Percentiles rank a stretch among this genome's conserved stretches.
Evolutionary conservation across 73 alveolate genomes (phyloP).

Genomic region (Symbiodinium pilosum): DNA sequence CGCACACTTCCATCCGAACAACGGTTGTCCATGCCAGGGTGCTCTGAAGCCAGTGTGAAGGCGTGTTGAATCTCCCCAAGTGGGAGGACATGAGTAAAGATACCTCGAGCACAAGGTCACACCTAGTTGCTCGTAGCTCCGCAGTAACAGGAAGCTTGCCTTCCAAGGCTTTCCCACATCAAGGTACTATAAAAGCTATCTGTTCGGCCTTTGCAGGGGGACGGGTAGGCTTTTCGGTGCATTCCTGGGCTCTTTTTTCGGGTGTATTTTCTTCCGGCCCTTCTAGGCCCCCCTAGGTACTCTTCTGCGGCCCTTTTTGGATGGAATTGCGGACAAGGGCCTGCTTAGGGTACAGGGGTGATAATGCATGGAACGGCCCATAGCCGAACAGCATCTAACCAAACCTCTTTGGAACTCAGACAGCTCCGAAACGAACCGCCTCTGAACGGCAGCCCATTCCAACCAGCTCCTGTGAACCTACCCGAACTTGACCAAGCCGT

Average conservation of each 20-base stretch:
- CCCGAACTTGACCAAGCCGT: background rate
- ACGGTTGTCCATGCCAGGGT: background rate
- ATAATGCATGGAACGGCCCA: background rate
- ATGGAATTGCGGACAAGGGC: no score
- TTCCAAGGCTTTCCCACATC: no score
- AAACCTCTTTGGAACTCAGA: background rate
- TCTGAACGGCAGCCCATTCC: background rate
- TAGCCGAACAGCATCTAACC: background rate
- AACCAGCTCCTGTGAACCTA: background rate
- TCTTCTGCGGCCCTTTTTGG: no score
- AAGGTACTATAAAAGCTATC: no score
- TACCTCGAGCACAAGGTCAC: background rate
- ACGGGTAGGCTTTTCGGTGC: background rate
- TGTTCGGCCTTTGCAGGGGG: background rate
- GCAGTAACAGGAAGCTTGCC: background rate
- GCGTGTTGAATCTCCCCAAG: constrained; percentile 60
- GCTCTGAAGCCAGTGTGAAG: constrained; percentile 50
- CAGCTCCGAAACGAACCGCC: background rate
- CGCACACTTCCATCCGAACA: no score
- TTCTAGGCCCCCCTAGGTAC: no score
- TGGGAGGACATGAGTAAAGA: constrained; percentile 76
- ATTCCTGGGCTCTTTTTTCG: no score
- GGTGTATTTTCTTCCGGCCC: no score
- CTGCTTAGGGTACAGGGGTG: no score
- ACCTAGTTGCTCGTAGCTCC: background rate